Base-by-base conservation (phyloP, 768 basidiomycete species). In the Leccinum fibrillosum region DNA sequence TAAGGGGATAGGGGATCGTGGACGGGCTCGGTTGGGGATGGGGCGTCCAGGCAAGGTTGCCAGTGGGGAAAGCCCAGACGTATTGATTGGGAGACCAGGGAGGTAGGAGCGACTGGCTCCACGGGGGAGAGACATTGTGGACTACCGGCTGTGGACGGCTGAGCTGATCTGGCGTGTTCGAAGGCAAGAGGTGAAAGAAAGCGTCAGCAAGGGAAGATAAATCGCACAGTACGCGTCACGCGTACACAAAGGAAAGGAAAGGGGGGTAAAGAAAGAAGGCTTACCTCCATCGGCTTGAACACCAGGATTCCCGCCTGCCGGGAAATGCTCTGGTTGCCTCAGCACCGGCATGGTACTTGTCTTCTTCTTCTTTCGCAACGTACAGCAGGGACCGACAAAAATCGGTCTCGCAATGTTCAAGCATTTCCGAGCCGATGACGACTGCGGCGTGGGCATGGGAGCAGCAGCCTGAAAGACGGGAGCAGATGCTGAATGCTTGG, bases 21-120 rank as follows among this genome's bases (percentile, higher is more conserved):
- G 44, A 26, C 8, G 64, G 61, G 17, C 23, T 60, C 17, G 54
- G 54, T 11, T 69, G 66, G 8, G 63, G 66, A 32, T 68, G 59
- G 2, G 68, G 71, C 7, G 56, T 63, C 70, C 70, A 72, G 8
- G 70, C 60, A 52, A 72, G 42, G 12, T 63, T 57, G 1, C 70
- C 70, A 0, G 54, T 26, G 5, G 72, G 72, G 25, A 59, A 72
- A 4, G 9, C 34, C 70, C 70, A 72, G 50, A 65, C 49, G 9
- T 55, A 62, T 23, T 68, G 57, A 23, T 73, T 13, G 4, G 72
- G 67, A 7, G 28, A 26, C 58, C 64, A 61, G 0, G 62, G n/a
- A 8, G 70, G 64, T 4, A 44, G 42, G 9, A 30, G 23, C 7
- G 8, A 23, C 3, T 9, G 30, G 30, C 35, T n/a, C 42, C 42